Evolutionary conservation across 176 grass and related monocot genomes (phyloP).

Genomic region (Zea mays): Zm-B73-REFERENCE-NAM-5.0 NC_050097.1:9459501-9460000

Average conservation of each 20-base stretch:
- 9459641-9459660: neutral
- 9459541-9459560: neutral
- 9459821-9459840: neutral
- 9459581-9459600: neutral
- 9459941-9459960: neutral
- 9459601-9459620: neutral
- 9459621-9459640: neutral
- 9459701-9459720: neutral
- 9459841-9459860: neutral
- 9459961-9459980: neutral
- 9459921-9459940: neutral
- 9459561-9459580: neutral
- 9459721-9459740: neutral
- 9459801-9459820: neutral
- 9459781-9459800: neutral
- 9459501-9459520: neutral
- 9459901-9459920: neutral
- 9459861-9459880: neutral
- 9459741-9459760: neutral
- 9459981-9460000: neutral
- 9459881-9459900: neutral
- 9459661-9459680: neutral
- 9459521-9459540: neutral
- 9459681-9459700: constrained; percentile 1
- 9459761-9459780: neutral